These are phyloP conservation scores for Metrosideros polymorpha DNA, from an alignment of 441 rosid species.

Conservation along the genomic window DNA sequence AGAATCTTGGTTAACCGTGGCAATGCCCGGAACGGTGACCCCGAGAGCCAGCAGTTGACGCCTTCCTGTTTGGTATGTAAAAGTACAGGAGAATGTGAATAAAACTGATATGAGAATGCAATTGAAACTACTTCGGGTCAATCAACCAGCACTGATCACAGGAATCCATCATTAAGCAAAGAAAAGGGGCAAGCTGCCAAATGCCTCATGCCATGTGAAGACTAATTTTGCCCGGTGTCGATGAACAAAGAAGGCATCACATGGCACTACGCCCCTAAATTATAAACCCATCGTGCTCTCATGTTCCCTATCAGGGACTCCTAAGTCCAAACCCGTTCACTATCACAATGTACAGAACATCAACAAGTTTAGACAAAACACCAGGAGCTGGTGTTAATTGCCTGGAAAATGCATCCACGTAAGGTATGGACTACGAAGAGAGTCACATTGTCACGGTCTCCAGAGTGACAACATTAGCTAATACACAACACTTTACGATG, in stretches of 20 bases:
- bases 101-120: not conserved
- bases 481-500: not conserved
- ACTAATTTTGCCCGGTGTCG: not conserved
- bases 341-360: not conserved
- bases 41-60: slow-evolving; percentile 51
- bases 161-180: not conserved
- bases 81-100: not conserved
- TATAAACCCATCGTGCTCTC: not conserved
- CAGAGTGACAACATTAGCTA: not conserved
- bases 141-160: not conserved
- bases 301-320: not conserved
- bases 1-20: slow-evolving; percentile 38
- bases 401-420: not conserved
- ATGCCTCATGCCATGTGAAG: not conserved
- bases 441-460: not conserved
- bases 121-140: not conserved
- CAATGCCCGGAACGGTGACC: slow-evolving; percentile 43
- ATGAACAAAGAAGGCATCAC: not conserved
- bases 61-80: slow-evolving; percentile 43
- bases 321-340: not conserved
- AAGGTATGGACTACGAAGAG: not conserved
- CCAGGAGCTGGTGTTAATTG: not conserved
- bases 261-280: not conserved
- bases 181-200: not conserved
- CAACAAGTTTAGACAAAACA: not conserved